phyloP scores from a whole-genome alignment of 2,329 filamentous ascomycete species.

The Fusarium xyrophilum region DNA sequence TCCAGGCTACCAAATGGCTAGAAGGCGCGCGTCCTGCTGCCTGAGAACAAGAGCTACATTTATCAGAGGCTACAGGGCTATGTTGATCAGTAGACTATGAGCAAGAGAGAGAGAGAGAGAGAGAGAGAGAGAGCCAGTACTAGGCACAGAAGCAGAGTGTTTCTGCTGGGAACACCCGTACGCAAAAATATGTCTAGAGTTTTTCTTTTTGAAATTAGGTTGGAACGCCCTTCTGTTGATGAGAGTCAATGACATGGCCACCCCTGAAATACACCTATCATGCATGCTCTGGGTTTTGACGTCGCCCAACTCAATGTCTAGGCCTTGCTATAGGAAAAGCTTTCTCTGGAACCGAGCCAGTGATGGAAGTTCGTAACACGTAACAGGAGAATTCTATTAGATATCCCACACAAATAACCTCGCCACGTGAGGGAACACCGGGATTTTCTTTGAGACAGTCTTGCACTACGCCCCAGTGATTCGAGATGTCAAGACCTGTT shows the following conservation, averaged over 20 bases:
- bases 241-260: neutral
- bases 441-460: conserved; percentile 1
- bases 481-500: neutral
- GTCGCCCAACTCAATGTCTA: neutral
- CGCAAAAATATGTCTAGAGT: neutral
- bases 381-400: neutral
- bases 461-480: neutral
- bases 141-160: neutral
- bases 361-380: neutral
- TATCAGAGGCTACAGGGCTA: neutral
- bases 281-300: neutral
- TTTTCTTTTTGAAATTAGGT: neutral
- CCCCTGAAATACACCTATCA: neutral
- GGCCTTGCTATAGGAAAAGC: neutral
- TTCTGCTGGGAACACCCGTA: neutral
- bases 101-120: neutral
- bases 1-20: conserved; percentile 27
- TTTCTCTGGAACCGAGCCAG: neutral
- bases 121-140: neutral
- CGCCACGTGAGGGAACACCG: neutral
- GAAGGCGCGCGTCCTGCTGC: conserved; percentile 33
- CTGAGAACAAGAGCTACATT: conserved; percentile 3
- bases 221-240: neutral
- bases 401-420: neutral
- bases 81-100: neutral